Conservation (phyloP, 176 grass and related monocot species). For the Oryza glaberrima region DNA sequence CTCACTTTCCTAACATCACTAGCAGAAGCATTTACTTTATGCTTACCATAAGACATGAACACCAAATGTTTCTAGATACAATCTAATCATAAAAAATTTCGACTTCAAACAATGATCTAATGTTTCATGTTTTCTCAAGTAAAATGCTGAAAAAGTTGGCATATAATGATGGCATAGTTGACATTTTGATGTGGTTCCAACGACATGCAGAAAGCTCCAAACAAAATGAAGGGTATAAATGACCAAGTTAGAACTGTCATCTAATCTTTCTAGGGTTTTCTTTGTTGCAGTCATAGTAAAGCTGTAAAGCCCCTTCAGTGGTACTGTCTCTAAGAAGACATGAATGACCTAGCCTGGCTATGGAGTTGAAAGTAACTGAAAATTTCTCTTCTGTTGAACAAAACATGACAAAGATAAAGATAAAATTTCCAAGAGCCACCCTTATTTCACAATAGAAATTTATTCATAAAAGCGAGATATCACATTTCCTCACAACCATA, state of each 20-base stretch:
- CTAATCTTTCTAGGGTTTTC: background rate
- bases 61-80: background rate
- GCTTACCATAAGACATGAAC: constrained; percentile 8
- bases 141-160: background rate
- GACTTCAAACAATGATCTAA: background rate
- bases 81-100: background rate
- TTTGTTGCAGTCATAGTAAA: background rate
- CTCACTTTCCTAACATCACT: background rate
- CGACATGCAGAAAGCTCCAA: background rate
- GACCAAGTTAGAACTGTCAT: background rate
- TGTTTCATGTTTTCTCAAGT: constrained; percentile 4
- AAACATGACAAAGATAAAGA: constrained; percentile 14
- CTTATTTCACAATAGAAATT: background rate
- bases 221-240: background rate
- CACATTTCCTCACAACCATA: constrained; percentile 6
- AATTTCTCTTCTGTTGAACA: background rate
- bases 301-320: background rate
- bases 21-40: background rate
- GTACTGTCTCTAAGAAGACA: background rate
- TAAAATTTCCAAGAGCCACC: background rate
- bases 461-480: background rate
- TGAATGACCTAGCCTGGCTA: background rate
- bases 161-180: background rate
- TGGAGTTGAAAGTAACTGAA: constrained; percentile 1
- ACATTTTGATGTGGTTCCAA: background rate